Evolutionary conservation across 164 flowering plant genomes (phyloP).

Genomic region (Cinnamomum chago): DNA sequence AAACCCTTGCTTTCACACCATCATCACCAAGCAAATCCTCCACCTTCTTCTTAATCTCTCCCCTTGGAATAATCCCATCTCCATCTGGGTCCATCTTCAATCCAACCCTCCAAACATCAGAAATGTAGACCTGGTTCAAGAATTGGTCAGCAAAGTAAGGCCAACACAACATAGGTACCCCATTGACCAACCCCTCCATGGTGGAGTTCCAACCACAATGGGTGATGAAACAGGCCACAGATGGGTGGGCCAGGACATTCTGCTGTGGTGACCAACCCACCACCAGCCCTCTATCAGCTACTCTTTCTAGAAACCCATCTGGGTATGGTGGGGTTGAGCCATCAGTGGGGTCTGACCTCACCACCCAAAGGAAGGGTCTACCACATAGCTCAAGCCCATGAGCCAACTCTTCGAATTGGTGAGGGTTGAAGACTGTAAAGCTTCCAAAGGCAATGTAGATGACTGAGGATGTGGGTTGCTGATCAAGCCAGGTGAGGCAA

Average conservation of each 20-base stretch:
- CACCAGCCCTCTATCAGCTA: background rate
- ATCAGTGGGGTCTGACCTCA: constrained; percentile 4
- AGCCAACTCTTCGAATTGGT: background rate
- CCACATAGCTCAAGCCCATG: background rate
- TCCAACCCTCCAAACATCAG: constrained; percentile 22
- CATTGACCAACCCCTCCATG: constrained; percentile 9
- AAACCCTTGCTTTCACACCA: no score
- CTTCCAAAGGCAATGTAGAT: constrained; percentile 3
- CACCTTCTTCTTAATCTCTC: constrained; percentile 14
- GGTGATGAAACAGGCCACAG: constrained; percentile 17
- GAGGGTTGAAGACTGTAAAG: background rate
- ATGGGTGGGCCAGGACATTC: constrained; percentile 22
- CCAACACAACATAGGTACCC: constrained; percentile 24
- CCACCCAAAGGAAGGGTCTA: background rate
- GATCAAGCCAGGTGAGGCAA: no score
- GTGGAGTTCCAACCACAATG: constrained; percentile 27
- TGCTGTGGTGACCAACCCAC: constrained; percentile 19
- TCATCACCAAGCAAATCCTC: constrained; percentile 12
- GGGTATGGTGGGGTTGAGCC: background rate
- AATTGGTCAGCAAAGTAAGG: constrained; percentile 24
- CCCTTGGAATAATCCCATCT: constrained; percentile 13
- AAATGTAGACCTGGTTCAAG: constrained; percentile 8
- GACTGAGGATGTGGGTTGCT: no score
- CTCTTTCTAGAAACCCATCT: constrained; percentile 4
- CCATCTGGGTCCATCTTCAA: constrained; percentile 10